phyloP scores from a whole-genome alignment of 148 eudicot species.

The Pharnaceum exiguum region DNA sequence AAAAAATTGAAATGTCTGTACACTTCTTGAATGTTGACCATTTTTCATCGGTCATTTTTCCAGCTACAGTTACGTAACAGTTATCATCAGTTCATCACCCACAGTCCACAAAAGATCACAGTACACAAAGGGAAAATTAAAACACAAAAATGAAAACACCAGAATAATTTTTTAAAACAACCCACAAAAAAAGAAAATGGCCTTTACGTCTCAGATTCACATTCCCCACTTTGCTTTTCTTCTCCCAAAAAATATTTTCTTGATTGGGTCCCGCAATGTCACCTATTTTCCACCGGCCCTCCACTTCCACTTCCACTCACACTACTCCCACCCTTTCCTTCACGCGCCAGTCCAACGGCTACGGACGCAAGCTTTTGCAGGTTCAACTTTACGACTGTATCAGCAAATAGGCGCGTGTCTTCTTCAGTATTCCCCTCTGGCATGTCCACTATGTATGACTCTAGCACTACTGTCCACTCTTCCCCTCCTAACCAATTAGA shows the following conservation, averaged over 20 bases:
- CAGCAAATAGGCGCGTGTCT: conserved; percentile 78
- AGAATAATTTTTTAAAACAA: neutral
- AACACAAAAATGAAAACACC: neutral
- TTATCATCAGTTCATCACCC: neutral
- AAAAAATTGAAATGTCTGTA: neutral
- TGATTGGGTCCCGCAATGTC: conserved; percentile 7
- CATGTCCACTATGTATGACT: conserved; percentile 70
- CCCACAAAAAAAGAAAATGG: conserved; percentile 3
- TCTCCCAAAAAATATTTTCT: neutral
- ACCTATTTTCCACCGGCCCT: conserved; percentile 3
- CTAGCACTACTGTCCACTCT: conserved; percentile 52
- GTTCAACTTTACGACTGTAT: conserved; percentile 81
- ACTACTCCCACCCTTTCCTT: neutral
- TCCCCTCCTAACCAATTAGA: conserved; percentile 19
- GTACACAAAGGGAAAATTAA: neutral
- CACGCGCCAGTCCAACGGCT: conserved; percentile 35
- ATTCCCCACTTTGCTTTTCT: conserved; percentile 6
- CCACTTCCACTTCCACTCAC: conserved; percentile 11
- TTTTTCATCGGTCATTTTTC: neutral
- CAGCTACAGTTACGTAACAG: neutral
- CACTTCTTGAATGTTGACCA: conserved; percentile 4
- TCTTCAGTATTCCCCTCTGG: conserved; percentile 86
- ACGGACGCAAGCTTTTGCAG: conserved; percentile 65
- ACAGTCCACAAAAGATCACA: neutral
- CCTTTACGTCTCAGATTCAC: conserved; percentile 14